Percentiles rank a stretch among this genome's conserved stretches.
These are phyloP conservation scores for Erigeron philadelphicus DNA, from an alignment of 140 eudicot genomes.

Conservation along the genomic window DNA sequence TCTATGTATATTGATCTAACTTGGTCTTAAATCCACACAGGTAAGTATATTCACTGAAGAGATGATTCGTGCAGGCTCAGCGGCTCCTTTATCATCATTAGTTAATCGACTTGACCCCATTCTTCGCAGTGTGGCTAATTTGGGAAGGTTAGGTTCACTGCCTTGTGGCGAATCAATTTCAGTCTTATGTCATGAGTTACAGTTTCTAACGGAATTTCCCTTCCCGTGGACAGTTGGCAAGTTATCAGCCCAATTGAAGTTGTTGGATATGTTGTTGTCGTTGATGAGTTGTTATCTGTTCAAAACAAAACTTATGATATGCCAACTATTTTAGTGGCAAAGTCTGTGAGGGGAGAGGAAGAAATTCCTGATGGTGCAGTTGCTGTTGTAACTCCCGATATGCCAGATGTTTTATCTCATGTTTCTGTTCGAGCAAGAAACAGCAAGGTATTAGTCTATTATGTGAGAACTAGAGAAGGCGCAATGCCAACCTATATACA, in stretches of 20 bases:
- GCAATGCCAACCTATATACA: background rate
- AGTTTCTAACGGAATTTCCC: conserved; percentile 7
- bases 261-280: conserved; percentile 85
- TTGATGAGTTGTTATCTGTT: conserved; percentile 82
- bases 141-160: conserved; percentile 68
- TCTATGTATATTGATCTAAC: conserved; percentile 14
- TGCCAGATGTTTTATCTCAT: conserved; percentile 99
- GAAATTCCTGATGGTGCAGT: conserved; percentile 98
- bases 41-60: conserved; percentile 92
- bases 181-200: background rate
- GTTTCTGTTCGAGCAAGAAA: conserved; percentile 99
- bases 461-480: background rate
- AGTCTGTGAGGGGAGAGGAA: conserved; percentile 93
- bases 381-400: conserved; percentile 95
- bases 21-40: conserved; percentile 36
- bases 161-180: background rate
- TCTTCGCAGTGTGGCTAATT: conserved; percentile 78
- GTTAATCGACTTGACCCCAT: conserved; percentile 95
- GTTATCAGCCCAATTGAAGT: conserved; percentile 97
- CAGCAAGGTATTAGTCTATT: conserved; percentile 53
- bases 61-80: conserved; percentile 96
- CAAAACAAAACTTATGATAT: conserved; percentile 65
- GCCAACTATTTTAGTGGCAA: conserved; percentile 93
- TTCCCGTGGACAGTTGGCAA: conserved; percentile 73
- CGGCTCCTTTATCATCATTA: conserved; percentile 90